Percentiles rank a stretch among this genome's conserved stretches.
Conservation (phyloP, 805 yeast genomes). For the Priceomyces castillae region DNA sequence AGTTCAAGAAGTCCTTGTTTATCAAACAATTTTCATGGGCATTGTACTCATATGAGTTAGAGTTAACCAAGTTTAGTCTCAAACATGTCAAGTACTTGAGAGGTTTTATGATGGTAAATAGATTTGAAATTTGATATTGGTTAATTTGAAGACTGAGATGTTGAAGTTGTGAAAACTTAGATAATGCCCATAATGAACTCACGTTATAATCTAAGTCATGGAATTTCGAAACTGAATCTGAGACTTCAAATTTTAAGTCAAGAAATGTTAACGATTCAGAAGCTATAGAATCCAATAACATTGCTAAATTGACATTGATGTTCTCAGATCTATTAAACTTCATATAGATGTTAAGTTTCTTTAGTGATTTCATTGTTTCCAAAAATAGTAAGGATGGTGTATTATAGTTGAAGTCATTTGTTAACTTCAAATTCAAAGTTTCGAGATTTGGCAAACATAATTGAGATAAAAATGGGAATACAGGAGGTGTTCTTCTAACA, state of each 20-base stretch:
- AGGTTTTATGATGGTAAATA: slow-evolving; percentile 5
- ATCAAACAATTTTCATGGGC: slow-evolving; percentile 7
- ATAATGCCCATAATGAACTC: slow-evolving; percentile 1
- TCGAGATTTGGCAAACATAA: slow-evolving; percentile 7
- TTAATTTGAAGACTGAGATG: slow-evolving; percentile 10
- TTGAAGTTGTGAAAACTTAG: slow-evolving; percentile 4
- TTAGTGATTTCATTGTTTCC: slow-evolving; percentile 1
- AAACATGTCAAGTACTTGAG: slow-evolving; percentile 3
- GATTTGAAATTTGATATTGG: slow-evolving; percentile 7
- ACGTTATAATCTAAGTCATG: slow-evolving; percentile 2
- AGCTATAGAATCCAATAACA: slow-evolving; percentile 7
- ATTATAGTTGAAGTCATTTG: slow-evolving; percentile 14
- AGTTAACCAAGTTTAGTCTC: slow-evolving; percentile 5
- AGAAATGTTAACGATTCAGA: slow-evolving; percentile 5
- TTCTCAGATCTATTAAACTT: slow-evolving; percentile 9
- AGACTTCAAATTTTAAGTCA: slow-evolving; percentile 7
- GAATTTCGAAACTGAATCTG: slow-evolving; percentile 4
- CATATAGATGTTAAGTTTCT: slow-evolving; percentile 5
- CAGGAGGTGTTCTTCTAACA: slow-evolving; percentile 12
- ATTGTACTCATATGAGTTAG: not conserved
- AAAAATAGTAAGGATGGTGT: slow-evolving; percentile 7
- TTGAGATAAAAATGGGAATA: slow-evolving; percentile 7
- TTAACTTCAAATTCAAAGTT: slow-evolving; percentile 8
- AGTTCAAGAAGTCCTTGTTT: slow-evolving; percentile 9
- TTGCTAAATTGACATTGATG: slow-evolving; percentile 3